Evolutionary conservation across 2,329 filamentous ascomycete species (phyloP).

Genomic region (Colletotrichum sp.): DNA sequence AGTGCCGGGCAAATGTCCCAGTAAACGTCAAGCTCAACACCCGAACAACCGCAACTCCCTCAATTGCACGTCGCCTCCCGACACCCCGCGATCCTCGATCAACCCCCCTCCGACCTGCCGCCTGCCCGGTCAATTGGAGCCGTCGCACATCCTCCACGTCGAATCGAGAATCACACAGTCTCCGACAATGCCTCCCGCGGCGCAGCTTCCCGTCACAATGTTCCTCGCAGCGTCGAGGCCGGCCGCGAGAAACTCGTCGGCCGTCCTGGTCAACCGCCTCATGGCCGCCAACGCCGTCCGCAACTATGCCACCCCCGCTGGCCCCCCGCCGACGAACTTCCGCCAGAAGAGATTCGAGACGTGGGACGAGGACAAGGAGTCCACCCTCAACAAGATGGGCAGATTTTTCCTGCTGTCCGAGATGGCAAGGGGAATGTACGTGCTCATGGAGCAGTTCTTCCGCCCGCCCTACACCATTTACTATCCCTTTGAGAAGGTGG

Average conservation of each 20-base stretch:
- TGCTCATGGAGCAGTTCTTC: conserved; percentile 97
- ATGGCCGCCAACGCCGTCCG: conserved; percentile 20
- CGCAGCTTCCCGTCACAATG: conserved; percentile 21
- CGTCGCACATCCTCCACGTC: conserved; percentile 1
- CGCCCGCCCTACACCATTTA: conserved; percentile 97
- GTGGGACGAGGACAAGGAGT: conserved; percentile 84
- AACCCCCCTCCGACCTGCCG: not conserved
- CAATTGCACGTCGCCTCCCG: not conserved
- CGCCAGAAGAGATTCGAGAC: conserved; percentile 73
- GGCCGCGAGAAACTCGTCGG: conserved; percentile 9
- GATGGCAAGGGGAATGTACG: conserved; percentile 97
- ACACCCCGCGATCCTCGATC: conserved; percentile 3
- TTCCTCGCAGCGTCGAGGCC: conserved; percentile 19
- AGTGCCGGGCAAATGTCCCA: conserved; percentile 11
- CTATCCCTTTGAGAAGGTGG: conserved; percentile 95
- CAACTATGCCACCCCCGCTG: conserved; percentile 71
- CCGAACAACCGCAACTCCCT: not conserved
- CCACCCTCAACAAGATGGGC: conserved; percentile 80
- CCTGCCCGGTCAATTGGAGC: conserved; percentile 18
- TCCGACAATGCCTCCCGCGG: conserved; percentile 19
- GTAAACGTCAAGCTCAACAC: conserved; percentile 21
- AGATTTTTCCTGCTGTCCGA: conserved; percentile 96
- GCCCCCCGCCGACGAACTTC: conserved; percentile 82
- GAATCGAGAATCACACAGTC: conserved; percentile 2
- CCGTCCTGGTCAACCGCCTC: conserved; percentile 10